Evolutionary conservation across 2,329 filamentous ascomycete species (phyloP).

Genomic region (Geoglossum cookeanum): DNA sequence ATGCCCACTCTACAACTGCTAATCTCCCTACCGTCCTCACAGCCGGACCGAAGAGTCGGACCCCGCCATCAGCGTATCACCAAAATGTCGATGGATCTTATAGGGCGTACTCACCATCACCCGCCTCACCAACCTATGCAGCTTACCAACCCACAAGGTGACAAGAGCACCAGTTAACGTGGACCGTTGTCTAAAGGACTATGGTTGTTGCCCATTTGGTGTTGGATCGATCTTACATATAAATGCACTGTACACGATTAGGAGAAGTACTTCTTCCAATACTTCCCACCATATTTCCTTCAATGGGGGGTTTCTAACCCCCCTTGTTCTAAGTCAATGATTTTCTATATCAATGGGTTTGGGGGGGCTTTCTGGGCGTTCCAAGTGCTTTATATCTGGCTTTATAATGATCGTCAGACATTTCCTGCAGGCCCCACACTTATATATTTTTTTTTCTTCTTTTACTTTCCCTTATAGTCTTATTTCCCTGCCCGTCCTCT

Average conservation of each 20-base stretch:
- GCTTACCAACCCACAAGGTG: not conserved
- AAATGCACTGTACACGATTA: not conserved
- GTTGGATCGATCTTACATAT: not conserved
- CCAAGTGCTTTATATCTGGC: not conserved
- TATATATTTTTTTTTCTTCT: too few relatives aligned
- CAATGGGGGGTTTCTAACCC: too few relatives aligned
- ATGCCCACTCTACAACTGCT: not conserved
- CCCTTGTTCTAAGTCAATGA: too few relatives aligned
- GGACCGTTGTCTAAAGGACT: not conserved
- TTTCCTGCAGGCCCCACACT: not conserved
- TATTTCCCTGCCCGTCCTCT: not conserved
- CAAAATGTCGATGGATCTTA: not conserved
- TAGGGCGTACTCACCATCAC: not conserved
- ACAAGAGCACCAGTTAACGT: not conserved
- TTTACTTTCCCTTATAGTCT: too few relatives aligned
- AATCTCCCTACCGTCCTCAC: not conserved
- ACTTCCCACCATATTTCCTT: not conserved
- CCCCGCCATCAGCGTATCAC: not conserved
- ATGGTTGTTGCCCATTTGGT: not conserved
- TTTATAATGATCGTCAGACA: not conserved
- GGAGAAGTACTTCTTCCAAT: not conserved
- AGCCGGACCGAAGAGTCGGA: not conserved
- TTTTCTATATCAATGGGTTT: not conserved
- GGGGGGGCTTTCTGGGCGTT: not conserved
- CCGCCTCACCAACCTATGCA: not conserved